Conservation (phyloP, 2,329 filamentous ascomycete genomes). For the Fusarium equiseti region DNA sequence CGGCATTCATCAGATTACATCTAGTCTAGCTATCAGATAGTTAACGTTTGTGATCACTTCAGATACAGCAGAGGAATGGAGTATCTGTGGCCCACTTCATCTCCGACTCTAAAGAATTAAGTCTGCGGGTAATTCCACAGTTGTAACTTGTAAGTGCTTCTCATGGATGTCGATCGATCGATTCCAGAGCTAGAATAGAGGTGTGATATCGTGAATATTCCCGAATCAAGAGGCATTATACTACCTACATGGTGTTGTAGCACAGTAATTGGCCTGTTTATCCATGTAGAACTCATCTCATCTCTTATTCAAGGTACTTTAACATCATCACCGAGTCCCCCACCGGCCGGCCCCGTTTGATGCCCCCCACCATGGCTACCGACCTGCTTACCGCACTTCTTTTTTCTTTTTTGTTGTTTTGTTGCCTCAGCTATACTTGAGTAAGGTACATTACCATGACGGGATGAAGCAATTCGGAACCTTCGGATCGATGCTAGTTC, state of each 20-base stretch:
- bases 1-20: not conserved
- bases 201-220: not conserved
- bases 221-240: not conserved
- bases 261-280: not conserved
- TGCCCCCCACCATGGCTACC: conserved; percentile 18
- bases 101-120: not conserved
- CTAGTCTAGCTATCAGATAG: not conserved
- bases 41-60: not conserved
- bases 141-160: not conserved
- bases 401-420: not conserved
- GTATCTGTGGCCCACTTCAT: not conserved
- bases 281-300: not conserved
- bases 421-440: not conserved
- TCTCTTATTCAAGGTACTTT: not conserved
- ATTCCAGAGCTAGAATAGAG: conserved; percentile 10
- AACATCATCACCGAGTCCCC: conserved; percentile 4
- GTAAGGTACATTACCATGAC: not conserved
- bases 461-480: conserved; percentile 49
- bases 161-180: conserved; percentile 26
- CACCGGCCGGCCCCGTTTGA: conserved; percentile 35
- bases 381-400: conserved; percentile 28
- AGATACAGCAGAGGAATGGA: not conserved
- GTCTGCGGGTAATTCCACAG: not conserved
- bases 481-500: conserved; percentile 32
- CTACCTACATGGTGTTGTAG: not conserved